Evolutionary conservation across 1,139 yeast genomes (phyloP), one percentile per base, ranked within the genome.

Genomic region (Blastobotrys arbuscula): DNA sequence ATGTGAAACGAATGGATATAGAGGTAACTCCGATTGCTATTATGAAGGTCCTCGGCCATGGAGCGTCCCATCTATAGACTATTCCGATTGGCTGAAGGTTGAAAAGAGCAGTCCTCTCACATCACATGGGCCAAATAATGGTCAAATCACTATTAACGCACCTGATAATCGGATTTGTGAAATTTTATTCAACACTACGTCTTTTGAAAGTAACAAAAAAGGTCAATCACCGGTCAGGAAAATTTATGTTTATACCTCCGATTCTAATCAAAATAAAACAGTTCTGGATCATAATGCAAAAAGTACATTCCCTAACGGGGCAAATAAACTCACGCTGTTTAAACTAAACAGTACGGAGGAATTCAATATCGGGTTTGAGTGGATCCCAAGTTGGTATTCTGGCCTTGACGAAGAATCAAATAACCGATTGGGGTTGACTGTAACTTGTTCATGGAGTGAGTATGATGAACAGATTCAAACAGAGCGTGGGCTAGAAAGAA

Each of bases 401-500:
- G 72, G 70, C 44, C 72, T 68, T 21, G 67, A 63, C 19, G 66
- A 61, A 20, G 72, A 64, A n/a, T 48, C 40, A 23, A 56, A 57
- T 42, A 55, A 59, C 30, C 44, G 56, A 9, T 56, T 87, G 50
- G 83, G 82, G 1, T 71, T 86, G 1, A 66, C 69, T 9, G 73
- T 86, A 3, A 71, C 76, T 24, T 87, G 96, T 61, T 77, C 69
- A 58, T 86, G 94, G 94, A 82, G 84, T 10, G 94, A 86, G 55
- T 76, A 77, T 59, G 81, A 77, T 39, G 69, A 70, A 3, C 69
- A 68, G 35, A 58, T 73, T 2, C 65, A 72, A 4, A 61, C 66
- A 15, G 72, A 51, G 18, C 53, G 50, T 21, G 56, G 53, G 18
- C 39, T 60, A 24, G 57, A 56, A 28, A 65, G 77, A 39, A 75